Evolutionary conservation across 2,329 filamentous ascomycete genomes (phyloP), one percentile per base, ranked within the genome.

Genomic region (Dothidotthia symphoricarpi): DNA sequence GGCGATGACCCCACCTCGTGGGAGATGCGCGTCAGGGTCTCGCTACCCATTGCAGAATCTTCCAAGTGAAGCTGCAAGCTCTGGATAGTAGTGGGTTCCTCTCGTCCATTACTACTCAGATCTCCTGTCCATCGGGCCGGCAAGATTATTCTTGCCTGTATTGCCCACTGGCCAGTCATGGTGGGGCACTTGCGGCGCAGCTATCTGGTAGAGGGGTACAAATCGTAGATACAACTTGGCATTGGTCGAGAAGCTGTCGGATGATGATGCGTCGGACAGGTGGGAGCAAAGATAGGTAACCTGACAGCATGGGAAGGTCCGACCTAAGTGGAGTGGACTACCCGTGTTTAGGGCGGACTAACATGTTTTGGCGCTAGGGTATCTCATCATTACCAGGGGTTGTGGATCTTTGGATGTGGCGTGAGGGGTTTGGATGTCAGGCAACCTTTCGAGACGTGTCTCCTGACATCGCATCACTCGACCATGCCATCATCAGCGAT

Each of bases 191-290:
- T 45, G 26, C 33, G 43, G 33, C 39, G 27, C 35, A 39, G 51
- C 55, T 47, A 49, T 40, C 32, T 43, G 38, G 29, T 39, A 39
- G 53, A 61, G 55, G 57, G 54, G 52, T 50, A 51, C 38, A 34
- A 22, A 9, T 22, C 9, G 19, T 9, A 22, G 19, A 6, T 22
- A 9, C 5, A 9, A 22, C 19, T 22, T 22, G 19, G 19, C 19
- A 22, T 22, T 40, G 44, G 45, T 34, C 16, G 34, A 40, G 42
- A 48, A 41, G 24, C 43, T 47, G 49, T 60, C 59, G 57, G 59
- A 64, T 62, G 51, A 59, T 55, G 56, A 46, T 55, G 55, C 46
- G 41, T 59, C 59, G 57, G 57, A 43, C 55, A 35, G 45, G 55
- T 49, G 57, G 56, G 47, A 53, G 45, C n/a, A n/a, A n/a, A 35